These are phyloP conservation scores for Thermoascus crustaceus DNA, from an alignment of 2,329 filamentous ascomycete genomes.

Conservation along the genomic window DNA sequence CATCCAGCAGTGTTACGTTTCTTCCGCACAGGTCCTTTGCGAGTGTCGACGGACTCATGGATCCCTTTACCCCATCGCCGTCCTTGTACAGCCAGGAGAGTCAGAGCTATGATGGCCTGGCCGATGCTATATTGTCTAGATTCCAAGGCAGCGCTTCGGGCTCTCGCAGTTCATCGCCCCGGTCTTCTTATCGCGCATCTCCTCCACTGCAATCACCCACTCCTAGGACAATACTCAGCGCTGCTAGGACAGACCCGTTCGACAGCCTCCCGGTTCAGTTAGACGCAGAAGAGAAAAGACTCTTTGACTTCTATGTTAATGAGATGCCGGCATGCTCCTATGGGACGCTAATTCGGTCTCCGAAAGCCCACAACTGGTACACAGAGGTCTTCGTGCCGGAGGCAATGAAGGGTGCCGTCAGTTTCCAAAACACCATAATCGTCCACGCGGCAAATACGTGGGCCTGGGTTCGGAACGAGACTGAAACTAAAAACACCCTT, in stretches of 20 bases:
- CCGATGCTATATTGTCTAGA: slow-evolving; percentile 8
- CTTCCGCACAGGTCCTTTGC: neutral
- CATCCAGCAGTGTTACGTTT: neutral
- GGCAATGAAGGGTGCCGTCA: slow-evolving; percentile 31
- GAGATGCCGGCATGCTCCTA: slow-evolving; percentile 34
- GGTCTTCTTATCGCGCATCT: slow-evolving; percentile 11
- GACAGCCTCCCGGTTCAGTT: slow-evolving; percentile 27
- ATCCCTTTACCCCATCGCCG: neutral
- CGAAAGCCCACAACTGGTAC: slow-evolving; percentile 33
- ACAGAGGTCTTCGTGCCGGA: slow-evolving; percentile 31
- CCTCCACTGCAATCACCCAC: slow-evolving; percentile 14
- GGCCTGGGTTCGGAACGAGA: slow-evolving; percentile 29
- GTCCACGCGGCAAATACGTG: slow-evolving; percentile 32
- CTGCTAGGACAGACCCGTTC: slow-evolving; percentile 31
- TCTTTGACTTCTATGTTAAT: slow-evolving; percentile 35
- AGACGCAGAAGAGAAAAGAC: slow-evolving; percentile 20
- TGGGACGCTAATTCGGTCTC: slow-evolving; percentile 25
- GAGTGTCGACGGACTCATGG: neutral
- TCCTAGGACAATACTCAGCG: slow-evolving; percentile 26
- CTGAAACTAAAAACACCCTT: slow-evolving; percentile 23
- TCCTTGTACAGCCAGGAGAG: neutral
- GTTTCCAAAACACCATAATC: slow-evolving; percentile 32
- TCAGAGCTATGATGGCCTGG: slow-evolving; percentile 11
- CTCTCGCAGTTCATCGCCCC: slow-evolving; percentile 7
- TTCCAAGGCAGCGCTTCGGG: slow-evolving; percentile 7